These are phyloP conservation scores for Fibroporia radiculosa DNA, from an alignment of 768 basidiomycete species.

Conservation along the genomic window DNA sequence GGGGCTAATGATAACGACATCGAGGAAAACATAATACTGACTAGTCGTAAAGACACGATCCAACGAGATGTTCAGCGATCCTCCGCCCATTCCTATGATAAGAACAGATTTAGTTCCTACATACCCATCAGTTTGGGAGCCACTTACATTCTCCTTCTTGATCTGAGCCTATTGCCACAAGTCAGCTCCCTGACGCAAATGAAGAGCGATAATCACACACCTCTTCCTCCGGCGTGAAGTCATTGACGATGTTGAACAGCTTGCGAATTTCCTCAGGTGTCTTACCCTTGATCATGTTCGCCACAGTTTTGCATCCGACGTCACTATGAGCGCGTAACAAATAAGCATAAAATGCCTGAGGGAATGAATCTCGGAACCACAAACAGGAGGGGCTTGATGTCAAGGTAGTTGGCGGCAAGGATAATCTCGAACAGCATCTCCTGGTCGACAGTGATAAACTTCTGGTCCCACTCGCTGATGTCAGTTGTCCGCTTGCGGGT, in stretches of 20 bases:
- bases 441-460: constrained; percentile 97
- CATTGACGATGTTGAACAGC: constrained; percentile 95
- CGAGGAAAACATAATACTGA: not conserved
- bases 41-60: not conserved
- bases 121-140: not conserved
- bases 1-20: not conserved
- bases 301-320: constrained; percentile 97
- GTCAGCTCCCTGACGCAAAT: not conserved
- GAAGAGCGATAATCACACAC: constrained; percentile 34
- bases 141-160: constrained; percentile 96
- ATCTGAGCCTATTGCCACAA: constrained; percentile 69
- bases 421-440: constrained; percentile 99
- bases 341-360: constrained; percentile 5
- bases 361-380: constrained; percentile 23
- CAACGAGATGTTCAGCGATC: constrained; percentile 52
- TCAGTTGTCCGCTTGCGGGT: constrained; percentile 97
- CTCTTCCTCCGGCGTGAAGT: constrained; percentile 99
- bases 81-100: constrained; percentile 81
- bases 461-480: constrained; percentile 98
- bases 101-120: constrained; percentile 5
- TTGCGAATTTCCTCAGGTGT: constrained; percentile 99
- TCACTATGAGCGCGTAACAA: constrained; percentile 46
- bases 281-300: constrained; percentile 99
- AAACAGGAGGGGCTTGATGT: constrained; percentile 96
- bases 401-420: constrained; percentile 98